These are phyloP conservation scores for Ganoderma lucidum DNA, from an alignment of 1,284 basidiomycete genomes.

Conservation along the genomic window DNA sequence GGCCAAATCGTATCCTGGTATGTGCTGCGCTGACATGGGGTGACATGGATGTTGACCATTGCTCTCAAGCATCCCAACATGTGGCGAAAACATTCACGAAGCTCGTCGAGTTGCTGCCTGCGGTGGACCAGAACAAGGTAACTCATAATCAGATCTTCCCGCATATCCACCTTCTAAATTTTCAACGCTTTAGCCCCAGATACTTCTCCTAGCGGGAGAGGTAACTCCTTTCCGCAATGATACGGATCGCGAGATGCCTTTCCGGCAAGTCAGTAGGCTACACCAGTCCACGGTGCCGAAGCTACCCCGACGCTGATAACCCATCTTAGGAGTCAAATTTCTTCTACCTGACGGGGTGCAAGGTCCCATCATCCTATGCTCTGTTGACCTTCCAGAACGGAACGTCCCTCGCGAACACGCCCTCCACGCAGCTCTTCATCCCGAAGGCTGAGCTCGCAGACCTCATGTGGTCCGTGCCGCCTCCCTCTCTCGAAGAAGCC, in stretches of 20 bases:
- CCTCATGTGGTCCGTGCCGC: conserved; percentile 88
- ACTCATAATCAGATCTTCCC: background rate
- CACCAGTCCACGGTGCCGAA: background rate
- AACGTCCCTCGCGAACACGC: conserved; percentile 52
- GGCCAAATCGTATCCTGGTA: background rate
- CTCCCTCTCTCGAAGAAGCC: conserved; percentile 73
- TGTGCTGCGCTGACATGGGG: background rate
- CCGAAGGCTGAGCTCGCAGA: conserved; percentile 76
- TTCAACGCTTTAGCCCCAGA: conserved; percentile 58
- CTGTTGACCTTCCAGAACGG: conserved; percentile 66
- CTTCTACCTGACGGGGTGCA: conserved; percentile 85
- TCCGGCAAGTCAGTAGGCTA: conserved; percentile 55
- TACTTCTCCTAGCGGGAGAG: conserved; percentile 67
- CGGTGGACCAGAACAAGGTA: conserved; percentile 60
- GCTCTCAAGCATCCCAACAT: conserved; percentile 52
- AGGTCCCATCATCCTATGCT: conserved; percentile 73
- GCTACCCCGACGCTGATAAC: background rate
- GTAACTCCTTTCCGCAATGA: conserved; percentile 78
- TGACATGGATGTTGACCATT: background rate
- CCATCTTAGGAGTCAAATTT: conserved; percentile 81
- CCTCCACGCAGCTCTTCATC: conserved; percentile 74
- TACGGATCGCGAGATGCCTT: conserved; percentile 86
- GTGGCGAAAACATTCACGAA: conserved; percentile 58
- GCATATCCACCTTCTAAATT: background rate
- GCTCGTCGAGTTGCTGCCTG: conserved; percentile 56